Conservation (phyloP, 2,329 filamentous ascomycete species). For the Cladophialophora immunda region DNA sequence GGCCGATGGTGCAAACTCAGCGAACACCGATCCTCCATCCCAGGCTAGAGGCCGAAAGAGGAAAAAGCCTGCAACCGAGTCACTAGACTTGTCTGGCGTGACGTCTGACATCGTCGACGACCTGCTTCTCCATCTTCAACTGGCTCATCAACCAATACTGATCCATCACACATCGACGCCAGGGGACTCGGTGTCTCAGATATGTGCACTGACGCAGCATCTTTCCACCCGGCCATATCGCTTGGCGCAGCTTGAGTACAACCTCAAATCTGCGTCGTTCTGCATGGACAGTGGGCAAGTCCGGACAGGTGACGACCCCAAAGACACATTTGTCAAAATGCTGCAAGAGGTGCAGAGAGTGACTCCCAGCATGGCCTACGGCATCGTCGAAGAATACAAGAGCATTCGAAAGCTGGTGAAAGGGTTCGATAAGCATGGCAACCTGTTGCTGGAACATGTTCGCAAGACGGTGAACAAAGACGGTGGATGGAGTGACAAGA, state of each 20-base stretch:
- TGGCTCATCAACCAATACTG: conserved; percentile 67
- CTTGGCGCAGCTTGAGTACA: conserved; percentile 55
- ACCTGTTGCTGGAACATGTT: conserved; percentile 68
- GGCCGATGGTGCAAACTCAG: conserved; percentile 4
- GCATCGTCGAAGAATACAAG: conserved; percentile 69
- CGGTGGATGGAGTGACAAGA: conserved; percentile 54
- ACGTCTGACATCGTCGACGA: conserved; percentile 76
- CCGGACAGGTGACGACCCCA: conserved; percentile 66
- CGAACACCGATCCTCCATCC: conserved; percentile 25
- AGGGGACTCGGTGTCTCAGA: conserved; percentile 75
- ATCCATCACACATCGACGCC: conserved; percentile 73
- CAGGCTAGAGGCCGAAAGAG: conserved; percentile 41
- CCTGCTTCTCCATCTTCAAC: conserved; percentile 73
- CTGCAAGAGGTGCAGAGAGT: conserved; percentile 77
- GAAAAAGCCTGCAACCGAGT: conserved; percentile 52
- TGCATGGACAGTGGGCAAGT: conserved; percentile 84
- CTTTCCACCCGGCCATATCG: conserved; percentile 79
- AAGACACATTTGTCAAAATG: conserved; percentile 77
- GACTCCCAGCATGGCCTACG: conserved; percentile 75
- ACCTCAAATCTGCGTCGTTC: conserved; percentile 66
- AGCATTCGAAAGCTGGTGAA: conserved; percentile 66
- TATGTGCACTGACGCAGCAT: conserved; percentile 77
- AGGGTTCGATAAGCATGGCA: conserved; percentile 67
- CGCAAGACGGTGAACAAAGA: conserved; percentile 60
- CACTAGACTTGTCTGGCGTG: conserved; percentile 57